Conservation (phyloP, 805 yeast genomes). For the Candida wancherniae region DNA sequence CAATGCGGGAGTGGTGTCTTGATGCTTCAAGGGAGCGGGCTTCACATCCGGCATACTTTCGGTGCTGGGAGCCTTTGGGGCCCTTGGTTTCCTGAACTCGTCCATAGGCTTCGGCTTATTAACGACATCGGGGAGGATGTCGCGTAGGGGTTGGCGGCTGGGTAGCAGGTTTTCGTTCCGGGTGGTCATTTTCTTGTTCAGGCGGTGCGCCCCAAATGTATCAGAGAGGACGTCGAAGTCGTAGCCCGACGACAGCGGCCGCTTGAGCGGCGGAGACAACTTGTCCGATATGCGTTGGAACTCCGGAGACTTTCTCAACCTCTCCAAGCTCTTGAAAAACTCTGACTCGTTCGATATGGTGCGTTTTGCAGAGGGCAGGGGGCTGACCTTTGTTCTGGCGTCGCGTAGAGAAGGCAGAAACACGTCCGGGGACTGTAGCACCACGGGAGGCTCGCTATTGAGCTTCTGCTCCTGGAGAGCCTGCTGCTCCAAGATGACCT, state of each 20-base stretch:
- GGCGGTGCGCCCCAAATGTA: background rate
- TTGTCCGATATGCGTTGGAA: too few relatives aligned
- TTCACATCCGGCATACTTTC: constrained; percentile 1
- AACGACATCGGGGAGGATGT: constrained; percentile 7
- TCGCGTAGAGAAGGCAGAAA: too few relatives aligned
- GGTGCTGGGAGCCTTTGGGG: constrained; percentile 14
- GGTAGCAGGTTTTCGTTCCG: background rate
- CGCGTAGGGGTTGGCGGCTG: constrained; percentile 11
- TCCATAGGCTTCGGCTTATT: constrained; percentile 14
- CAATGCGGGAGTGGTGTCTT: constrained; percentile 4
- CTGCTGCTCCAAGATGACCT: constrained; percentile 4
- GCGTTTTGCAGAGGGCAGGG: constrained; percentile 1
- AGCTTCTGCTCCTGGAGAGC: background rate
- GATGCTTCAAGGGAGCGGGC: too few relatives aligned
- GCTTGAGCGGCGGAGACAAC: too few relatives aligned
- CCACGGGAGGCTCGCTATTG: too few relatives aligned
- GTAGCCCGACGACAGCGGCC: background rate
- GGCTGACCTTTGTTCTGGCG: too few relatives aligned
- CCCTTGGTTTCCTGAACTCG: constrained; percentile 32
- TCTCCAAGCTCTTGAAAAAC: constrained; percentile 16
- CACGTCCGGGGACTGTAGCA: too few relatives aligned
- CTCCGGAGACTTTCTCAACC: constrained; percentile 4
- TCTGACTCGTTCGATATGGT: constrained; percentile 12
- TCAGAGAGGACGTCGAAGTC: too few relatives aligned
- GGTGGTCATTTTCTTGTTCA: background rate